These are phyloP conservation scores for Diaporthe vexans DNA, from an alignment of 2,329 filamentous ascomycete genomes.

Conservation along the genomic window DNA sequence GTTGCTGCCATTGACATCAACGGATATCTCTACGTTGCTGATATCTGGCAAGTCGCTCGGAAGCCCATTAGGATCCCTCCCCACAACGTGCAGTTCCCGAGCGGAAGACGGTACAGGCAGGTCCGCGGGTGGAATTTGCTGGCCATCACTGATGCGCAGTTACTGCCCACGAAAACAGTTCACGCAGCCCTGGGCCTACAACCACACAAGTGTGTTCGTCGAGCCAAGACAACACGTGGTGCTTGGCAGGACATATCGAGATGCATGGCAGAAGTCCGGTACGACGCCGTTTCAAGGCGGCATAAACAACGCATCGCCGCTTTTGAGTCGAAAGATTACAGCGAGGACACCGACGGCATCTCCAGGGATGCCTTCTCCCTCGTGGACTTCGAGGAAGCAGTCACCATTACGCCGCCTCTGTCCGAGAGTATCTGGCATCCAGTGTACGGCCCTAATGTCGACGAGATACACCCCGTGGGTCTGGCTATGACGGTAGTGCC, in stretches of 20 bases:
- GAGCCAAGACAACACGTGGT: conserved; percentile 30
- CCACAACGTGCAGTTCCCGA: conserved; percentile 37
- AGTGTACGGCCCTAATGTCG: conserved; percentile 3
- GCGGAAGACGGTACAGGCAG: not conserved
- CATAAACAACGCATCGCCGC: conserved; percentile 11
- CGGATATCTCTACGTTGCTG: conserved; percentile 63
- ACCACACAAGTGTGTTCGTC: conserved; percentile 15
- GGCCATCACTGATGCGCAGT: conserved; percentile 36
- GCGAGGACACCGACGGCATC: conserved; percentile 14
- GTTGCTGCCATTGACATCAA: conserved; percentile 66
- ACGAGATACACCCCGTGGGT: not conserved
- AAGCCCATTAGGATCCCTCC: conserved; percentile 47
- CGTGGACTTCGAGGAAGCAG: not conserved
- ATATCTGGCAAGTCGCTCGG: conserved; percentile 63
- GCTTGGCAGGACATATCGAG: conserved; percentile 38
- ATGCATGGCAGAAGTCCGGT: conserved; percentile 31
- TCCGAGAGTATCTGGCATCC: conserved; percentile 9
- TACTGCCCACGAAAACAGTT: conserved; percentile 24
- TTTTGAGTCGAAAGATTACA: not conserved
- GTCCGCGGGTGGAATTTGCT: conserved; percentile 38
- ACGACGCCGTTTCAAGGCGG: conserved; percentile 34
- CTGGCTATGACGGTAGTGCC: conserved; percentile 39
- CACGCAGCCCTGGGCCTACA: conserved; percentile 35
- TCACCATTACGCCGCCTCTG: not conserved
- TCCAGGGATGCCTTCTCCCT: not conserved